These are phyloP conservation scores for Blastobotrys serpentis DNA, from an alignment of 1,139 yeast genomes.

Conservation along the genomic window DNA sequence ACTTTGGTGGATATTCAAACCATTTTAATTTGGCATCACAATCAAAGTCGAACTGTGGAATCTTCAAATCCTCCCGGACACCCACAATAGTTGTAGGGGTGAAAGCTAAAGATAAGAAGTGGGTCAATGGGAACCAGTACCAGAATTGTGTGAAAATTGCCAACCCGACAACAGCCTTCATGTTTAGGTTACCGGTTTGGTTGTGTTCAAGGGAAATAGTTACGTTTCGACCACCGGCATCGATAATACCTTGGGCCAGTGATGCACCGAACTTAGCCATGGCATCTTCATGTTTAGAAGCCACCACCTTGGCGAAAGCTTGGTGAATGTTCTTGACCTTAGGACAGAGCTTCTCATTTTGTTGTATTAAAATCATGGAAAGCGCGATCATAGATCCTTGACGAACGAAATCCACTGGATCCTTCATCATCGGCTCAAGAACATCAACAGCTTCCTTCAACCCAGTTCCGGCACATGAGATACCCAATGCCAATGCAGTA, in stretches of 20 bases:
- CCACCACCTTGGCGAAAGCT: constrained; percentile 68
- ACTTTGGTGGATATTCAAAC: constrained; percentile 89
- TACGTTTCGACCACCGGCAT: constrained; percentile 99
- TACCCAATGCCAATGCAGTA: constrained; percentile 95
- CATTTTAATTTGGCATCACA: constrained; percentile 78
- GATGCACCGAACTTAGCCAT: constrained; percentile 98
- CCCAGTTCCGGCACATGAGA: constrained; percentile 95
- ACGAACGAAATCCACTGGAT: constrained; percentile 94
- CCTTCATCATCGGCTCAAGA: constrained; percentile 87
- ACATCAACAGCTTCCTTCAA: constrained; percentile 86
- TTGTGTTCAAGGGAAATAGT: constrained; percentile 86
- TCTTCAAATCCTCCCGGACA: constrained; percentile 78
- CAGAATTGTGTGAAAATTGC: constrained; percentile 90
- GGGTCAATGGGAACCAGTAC: constrained; percentile 99
- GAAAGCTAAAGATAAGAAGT: constrained; percentile 86
- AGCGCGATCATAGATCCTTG: constrained; percentile 96
- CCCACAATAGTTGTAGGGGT: constrained; percentile 92
- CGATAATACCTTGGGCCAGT: constrained; percentile 94
- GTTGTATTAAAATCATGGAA: constrained; percentile 91
- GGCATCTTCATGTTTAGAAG: constrained; percentile 92
- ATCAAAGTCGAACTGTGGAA: constrained; percentile 78
- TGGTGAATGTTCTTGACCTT: constrained; percentile 77
- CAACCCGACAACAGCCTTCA: constrained; percentile 88
- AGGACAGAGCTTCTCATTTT: constrained; percentile 80
- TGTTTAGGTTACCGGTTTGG: constrained; percentile 88